Conservation (phyloP, 2,329 filamentous ascomycete genomes). For the Zymoseptoria brevis region DNA sequence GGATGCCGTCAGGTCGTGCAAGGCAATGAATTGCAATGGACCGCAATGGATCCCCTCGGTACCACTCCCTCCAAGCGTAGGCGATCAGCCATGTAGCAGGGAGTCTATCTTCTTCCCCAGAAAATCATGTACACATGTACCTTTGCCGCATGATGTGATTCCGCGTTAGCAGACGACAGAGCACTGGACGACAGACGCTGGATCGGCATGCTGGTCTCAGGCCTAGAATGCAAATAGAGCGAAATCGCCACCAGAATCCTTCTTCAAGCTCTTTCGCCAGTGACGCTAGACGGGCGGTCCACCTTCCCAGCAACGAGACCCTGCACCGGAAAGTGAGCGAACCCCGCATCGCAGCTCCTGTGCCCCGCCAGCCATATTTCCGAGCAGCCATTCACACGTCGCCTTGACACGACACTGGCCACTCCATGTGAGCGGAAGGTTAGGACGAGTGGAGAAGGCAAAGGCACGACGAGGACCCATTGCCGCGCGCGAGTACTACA, state of each 20-base stretch:
- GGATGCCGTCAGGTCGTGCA: not conserved
- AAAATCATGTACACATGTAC: not conserved
- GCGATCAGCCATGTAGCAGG: not conserved
- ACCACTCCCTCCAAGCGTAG: not conserved
- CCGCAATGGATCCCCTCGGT: not conserved
- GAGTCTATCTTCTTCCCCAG: not conserved
- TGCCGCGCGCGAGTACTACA: conserved; percentile 8
- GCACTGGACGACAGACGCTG: not conserved
- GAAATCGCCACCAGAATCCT: not conserved
- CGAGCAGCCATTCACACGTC: conserved; percentile 6
- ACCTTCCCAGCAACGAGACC: not conserved
- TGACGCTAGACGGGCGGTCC: not conserved
- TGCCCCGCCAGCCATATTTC: conserved; percentile 2
- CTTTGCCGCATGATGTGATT: not conserved
- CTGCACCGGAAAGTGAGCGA: not conserved
- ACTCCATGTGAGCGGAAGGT: conserved; percentile 17
- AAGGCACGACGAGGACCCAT: not conserved
- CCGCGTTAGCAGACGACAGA: not conserved
- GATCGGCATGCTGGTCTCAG: not conserved
- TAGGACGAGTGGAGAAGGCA: conserved; percentile 19
- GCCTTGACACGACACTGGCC: conserved; percentile 1
- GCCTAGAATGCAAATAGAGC: not conserved
- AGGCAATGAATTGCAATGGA: not conserved
- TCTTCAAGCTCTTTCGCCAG: not conserved
- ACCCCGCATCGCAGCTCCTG: conserved; percentile 8